phyloP scores from a whole-genome alignment of 163 green algal genomes.

The Scenedesmus sp. region DNA sequence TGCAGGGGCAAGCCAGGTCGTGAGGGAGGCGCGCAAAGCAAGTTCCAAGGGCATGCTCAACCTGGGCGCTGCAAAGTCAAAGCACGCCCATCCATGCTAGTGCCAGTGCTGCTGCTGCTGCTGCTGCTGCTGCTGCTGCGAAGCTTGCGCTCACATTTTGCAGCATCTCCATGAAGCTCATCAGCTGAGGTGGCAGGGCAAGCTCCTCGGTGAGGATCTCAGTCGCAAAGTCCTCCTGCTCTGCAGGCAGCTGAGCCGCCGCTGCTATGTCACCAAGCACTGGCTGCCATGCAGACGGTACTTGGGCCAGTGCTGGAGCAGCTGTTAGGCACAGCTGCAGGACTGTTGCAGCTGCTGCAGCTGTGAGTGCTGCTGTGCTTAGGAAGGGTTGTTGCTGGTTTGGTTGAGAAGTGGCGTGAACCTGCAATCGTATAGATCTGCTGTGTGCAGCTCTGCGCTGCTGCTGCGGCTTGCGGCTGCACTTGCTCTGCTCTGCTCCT shows the following conservation, averaged over 20 bases:
- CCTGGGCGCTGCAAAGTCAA: background rate
- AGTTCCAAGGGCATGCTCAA: background rate
- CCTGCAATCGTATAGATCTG: background rate
- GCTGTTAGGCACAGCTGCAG: conserved; percentile 12
- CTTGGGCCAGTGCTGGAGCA: conserved; percentile 3
- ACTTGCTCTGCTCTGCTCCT: background rate
- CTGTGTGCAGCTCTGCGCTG: background rate
- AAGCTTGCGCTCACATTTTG: background rate
- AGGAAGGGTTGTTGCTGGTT: conserved; percentile 20
- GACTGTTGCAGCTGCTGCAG: conserved; percentile 34
- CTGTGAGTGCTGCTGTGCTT: conserved; percentile 2
- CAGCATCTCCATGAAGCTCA: conserved; percentile 44
- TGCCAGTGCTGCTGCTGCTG: background rate
- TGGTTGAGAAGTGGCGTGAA: background rate
- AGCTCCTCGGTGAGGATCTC: conserved; percentile 38
- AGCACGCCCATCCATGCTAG: background rate
- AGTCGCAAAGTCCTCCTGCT: conserved; percentile 7
- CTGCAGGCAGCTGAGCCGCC: conserved; percentile 27
- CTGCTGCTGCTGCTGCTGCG: background rate
- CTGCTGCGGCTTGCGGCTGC: background rate
- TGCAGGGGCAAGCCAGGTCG: too few species aligned
- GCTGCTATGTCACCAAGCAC: conserved; percentile 22
- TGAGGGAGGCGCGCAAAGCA: background rate
- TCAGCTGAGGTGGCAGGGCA: conserved; percentile 32
- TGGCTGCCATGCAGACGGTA: background rate